Percentiles rank a stretch among this genome's conserved stretches.
phyloP scores from a whole-genome alignment of 2,329 filamentous ascomycete species.

The Bisporella sp. region DNA sequence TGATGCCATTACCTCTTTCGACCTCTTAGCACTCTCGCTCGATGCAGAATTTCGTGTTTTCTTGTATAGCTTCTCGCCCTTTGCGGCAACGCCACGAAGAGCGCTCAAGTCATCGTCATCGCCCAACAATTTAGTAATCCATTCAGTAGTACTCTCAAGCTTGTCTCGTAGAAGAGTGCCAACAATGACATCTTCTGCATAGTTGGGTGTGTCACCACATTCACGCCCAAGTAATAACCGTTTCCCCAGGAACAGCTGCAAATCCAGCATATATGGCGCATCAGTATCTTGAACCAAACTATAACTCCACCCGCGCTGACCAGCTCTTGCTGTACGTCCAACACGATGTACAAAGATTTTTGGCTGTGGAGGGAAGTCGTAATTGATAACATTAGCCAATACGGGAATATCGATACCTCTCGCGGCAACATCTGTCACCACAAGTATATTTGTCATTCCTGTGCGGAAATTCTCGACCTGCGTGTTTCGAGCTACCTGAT shows the following conservation, averaged over 20 bases:
- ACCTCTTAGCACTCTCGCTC: constrained; percentile 79
- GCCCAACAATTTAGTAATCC: constrained; percentile 69
- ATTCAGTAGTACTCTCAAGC: constrained; percentile 72
- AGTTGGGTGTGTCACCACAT: constrained; percentile 53
- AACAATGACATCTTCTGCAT: constrained; percentile 75
- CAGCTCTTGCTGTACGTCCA: constrained; percentile 90
- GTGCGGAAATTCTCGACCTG: constrained; percentile 86
- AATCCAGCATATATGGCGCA: constrained; percentile 83
- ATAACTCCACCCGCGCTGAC: constrained; percentile 89
- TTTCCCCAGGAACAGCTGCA: constrained; percentile 91
- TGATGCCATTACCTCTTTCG: constrained; percentile 68
- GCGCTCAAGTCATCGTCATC: constrained; percentile 68
- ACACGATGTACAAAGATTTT: constrained; percentile 97
- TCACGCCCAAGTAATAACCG: constrained; percentile 70
- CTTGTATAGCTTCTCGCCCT: constrained; percentile 90
- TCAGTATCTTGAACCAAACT: constrained; percentile 85
- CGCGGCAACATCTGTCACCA: constrained; percentile 94
- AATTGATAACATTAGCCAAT: constrained; percentile 96
- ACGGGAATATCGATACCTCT: constrained; percentile 97
- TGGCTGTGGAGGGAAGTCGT: constrained; percentile 92
- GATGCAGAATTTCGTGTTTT: constrained; percentile 87
- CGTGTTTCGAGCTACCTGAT: constrained; percentile 86
- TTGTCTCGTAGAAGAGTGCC: constrained; percentile 67
- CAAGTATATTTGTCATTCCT: constrained; percentile 80
- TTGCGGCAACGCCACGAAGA: constrained; percentile 67